Conservation (phyloP, 106 monocot genomes). For the Alisma plantagoaquatica region DNA sequence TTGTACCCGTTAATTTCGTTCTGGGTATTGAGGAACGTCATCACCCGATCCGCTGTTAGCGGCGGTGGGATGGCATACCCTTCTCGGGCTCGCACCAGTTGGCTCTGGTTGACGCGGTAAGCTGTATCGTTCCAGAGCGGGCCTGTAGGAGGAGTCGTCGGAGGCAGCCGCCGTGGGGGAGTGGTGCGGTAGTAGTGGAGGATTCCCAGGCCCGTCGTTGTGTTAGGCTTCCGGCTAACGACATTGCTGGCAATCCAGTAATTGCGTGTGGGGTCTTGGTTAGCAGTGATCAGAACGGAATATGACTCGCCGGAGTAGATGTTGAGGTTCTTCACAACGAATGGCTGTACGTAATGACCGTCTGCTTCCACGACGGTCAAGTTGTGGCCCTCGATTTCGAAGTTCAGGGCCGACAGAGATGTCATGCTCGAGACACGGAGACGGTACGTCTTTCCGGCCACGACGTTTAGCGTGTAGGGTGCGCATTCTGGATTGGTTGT, state of each 20-base stretch:
- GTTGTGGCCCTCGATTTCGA: slow-evolving; percentile 75
- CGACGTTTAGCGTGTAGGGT: slow-evolving; percentile 33
- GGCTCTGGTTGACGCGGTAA: slow-evolving; percentile 36
- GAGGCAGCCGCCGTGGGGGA: slow-evolving; percentile 11
- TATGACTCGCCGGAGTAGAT: slow-evolving; percentile 95
- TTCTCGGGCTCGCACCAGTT: slow-evolving; percentile 26
- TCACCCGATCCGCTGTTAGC: slow-evolving; percentile 30
- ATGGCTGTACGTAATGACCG: slow-evolving; percentile 63
- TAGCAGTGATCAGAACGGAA: slow-evolving; percentile 62
- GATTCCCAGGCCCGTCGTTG: slow-evolving; percentile 48
- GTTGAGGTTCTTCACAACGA: slow-evolving; percentile 54
- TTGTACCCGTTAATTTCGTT: slow-evolving; percentile 47
- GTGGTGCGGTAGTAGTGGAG: slow-evolving; percentile 66
- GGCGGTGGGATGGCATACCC: slow-evolving; percentile 35
- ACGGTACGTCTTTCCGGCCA: slow-evolving; percentile 65
- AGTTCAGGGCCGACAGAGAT: slow-evolving; percentile 67
- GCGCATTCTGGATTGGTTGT: slow-evolving; percentile 42
- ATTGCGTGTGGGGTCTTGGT: slow-evolving; percentile 58
- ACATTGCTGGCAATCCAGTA: slow-evolving; percentile 75
- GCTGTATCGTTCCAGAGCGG: slow-evolving; percentile 63
- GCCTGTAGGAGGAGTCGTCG: slow-evolving; percentile 27
- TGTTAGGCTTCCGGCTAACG: slow-evolving; percentile 40
- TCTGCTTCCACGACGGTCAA: slow-evolving; percentile 83
- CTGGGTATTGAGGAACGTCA: slow-evolving; percentile 78
- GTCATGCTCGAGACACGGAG: slow-evolving; percentile 54